Base-by-base conservation (phyloP, 352 stramenopile species). In the Phytophthora europaea region DNA sequence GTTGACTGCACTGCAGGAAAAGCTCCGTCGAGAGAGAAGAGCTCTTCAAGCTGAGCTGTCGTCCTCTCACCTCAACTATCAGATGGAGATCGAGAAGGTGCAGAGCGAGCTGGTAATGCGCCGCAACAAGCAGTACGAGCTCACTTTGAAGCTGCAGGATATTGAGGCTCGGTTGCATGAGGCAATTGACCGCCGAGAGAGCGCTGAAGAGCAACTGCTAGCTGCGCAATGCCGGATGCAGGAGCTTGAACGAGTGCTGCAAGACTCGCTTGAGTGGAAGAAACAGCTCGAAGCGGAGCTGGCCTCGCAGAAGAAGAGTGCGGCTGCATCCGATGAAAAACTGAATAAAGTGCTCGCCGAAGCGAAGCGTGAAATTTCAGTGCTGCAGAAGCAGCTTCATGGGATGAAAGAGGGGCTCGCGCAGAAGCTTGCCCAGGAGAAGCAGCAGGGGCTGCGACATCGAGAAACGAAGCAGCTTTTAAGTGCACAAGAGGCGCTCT, bases 61-160 rank as follows among this genome's bases (percentile, higher is more conserved):
- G 1, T 66, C 58, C 8, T 76, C 75, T 50, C 82, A 81, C 6
- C 51, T 88, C n/a, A 73, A 80, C 16, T 76, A 83, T n/a, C 81
- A 92, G 36, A 65, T 92, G 31, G 77, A 90, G 65, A 78, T 90
- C 4, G 86, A 94, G 20, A 83, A 87, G 43, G 74, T 91, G 36
- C 83, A 94, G 60, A 88, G 73, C 12, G 88, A 95, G 76, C 67
- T 95, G 0, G 81, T 94, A 0, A 83, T 91, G 79, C 77, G 88
- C 1, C 80, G 88, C 15, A 93, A 88, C 57, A 92, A 91, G 48
- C 86, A 95, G 52, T 95, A 93, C 61, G 88, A 95, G n/a, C 79
- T 95, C 16, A 90, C 86, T 23, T 66, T 93, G 10, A 80, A 87
- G 45, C 68, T 95, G 12, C 88, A 94, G 62, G 81, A 90, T 9